Evolutionary conservation across 805 yeast genomes (phyloP).

Genomic region (Schizosaccharomyces osmophilus): DNA sequence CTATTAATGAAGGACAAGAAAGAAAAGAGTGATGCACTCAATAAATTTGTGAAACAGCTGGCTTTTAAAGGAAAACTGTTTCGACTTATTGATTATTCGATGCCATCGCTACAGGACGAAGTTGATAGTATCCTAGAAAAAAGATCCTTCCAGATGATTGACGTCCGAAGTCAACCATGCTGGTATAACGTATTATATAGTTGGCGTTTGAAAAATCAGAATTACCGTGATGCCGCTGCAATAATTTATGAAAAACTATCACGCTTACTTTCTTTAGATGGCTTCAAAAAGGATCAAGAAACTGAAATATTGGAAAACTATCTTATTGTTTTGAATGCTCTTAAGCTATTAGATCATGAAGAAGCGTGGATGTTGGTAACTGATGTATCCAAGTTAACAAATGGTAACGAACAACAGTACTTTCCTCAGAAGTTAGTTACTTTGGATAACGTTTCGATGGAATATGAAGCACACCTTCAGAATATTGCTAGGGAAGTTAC

Average conservation of each 20-base stretch:
- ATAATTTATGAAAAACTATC: background rate
- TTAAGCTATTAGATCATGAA: background rate
- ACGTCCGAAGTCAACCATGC: slow-evolving; percentile 3
- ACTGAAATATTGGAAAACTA: background rate
- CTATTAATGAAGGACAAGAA: no score
- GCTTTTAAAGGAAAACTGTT: background rate
- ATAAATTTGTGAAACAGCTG: background rate
- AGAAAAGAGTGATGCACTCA: no score
- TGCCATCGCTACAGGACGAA: background rate
- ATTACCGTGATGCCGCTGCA: background rate
- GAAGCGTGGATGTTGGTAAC: background rate
- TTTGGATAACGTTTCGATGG: background rate
- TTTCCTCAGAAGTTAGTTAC: background rate
- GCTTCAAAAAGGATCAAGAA: background rate
- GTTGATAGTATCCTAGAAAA: background rate
- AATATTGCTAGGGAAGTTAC: background rate
- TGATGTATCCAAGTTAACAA: background rate
- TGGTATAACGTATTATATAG: background rate
- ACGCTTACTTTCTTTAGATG: background rate
- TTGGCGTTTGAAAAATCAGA: background rate
- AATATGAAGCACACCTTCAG: background rate
- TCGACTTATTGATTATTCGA: background rate
- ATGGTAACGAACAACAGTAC: background rate
- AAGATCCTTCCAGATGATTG: background rate
- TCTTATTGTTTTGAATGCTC: background rate